A percentile compares a stretch with the other conserved stretches of the same genome.
These are phyloP conservation scores for Thelephora aurantiotincta DNA, from an alignment of 768 basidiomycete genomes.

Conservation along the genomic window DNA sequence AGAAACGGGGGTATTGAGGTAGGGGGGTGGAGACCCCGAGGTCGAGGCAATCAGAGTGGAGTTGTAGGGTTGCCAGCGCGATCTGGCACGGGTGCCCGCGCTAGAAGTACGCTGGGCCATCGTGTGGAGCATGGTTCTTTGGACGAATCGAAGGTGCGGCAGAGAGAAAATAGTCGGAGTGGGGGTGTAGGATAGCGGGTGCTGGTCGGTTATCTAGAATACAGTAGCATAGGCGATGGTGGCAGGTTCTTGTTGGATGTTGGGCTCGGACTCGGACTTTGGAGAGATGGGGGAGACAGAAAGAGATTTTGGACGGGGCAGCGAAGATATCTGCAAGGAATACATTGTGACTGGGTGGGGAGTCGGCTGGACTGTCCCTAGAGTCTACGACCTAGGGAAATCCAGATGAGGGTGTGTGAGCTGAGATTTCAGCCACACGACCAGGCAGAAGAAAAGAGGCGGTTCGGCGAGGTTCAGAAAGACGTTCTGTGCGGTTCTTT, in stretches of 20 bases:
- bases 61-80: conserved; percentile 75
- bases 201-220: conserved; percentile 8
- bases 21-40: conserved; percentile 22
- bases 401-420: conserved; percentile 7
- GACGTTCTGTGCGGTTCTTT: too few species aligned
- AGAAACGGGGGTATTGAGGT: conserved; percentile 45
- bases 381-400: conserved; percentile 19
- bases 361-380: conserved; percentile 11
- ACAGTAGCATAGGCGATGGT: conserved; percentile 12
- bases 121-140: conserved; percentile 26
- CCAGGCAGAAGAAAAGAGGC: too few species aligned
- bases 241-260: conserved; percentile 10
- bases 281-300: not conserved
- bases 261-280: conserved; percentile 1
- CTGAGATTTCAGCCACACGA: not conserved
- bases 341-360: conserved; percentile 12
- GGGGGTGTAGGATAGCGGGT: conserved; percentile 7
- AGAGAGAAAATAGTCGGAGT: conserved; percentile 6
- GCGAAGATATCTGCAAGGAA: conserved; percentile 1
- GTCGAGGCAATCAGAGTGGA: conserved; percentile 24
- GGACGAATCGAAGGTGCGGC: conserved; percentile 6
- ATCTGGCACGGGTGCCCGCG: conserved; percentile 37
- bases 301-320: not conserved
- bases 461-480: too few species aligned
- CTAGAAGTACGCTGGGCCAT: conserved; percentile 62